phyloP scores from a whole-genome alignment of 495 filamentous ascomycete species.

The Xylaria longipes region DNA sequence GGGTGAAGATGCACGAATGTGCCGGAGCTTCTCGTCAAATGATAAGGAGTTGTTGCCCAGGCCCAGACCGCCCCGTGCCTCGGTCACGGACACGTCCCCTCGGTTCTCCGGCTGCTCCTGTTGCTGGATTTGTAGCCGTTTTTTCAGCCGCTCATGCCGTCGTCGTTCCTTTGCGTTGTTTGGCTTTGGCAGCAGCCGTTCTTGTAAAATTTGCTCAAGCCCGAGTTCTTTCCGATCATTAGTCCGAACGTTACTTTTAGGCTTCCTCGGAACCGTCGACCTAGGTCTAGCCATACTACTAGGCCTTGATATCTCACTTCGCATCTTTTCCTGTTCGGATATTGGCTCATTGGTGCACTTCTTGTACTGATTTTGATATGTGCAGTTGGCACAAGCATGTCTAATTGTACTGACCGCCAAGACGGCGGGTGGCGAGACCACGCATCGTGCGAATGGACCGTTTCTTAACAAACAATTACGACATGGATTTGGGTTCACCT shows the following conservation, averaged over 20 bases:
- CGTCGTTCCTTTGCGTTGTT: background rate
- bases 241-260: constrained; percentile 12
- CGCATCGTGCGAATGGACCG: constrained; percentile 33
- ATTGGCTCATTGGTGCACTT: constrained; percentile 36
- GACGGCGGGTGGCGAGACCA: constrained; percentile 33
- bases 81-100: background rate
- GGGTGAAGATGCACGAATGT: constrained; percentile 33
- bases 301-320: constrained; percentile 26
- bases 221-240: background rate
- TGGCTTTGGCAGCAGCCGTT: background rate
- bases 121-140: background rate
- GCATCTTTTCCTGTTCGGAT: constrained; percentile 28
- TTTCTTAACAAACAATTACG: constrained; percentile 34
- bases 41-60: background rate
- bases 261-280: constrained; percentile 21
- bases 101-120: background rate
- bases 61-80: background rate
- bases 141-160: background rate
- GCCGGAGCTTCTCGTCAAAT: constrained; percentile 36
- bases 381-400: constrained; percentile 40
- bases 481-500: constrained; percentile 38
- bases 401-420: constrained; percentile 27
- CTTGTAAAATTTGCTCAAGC: background rate
- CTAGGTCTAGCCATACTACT: constrained; percentile 15
- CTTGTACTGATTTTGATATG: constrained; percentile 36